phyloP scores from a whole-genome alignment of 2,329 filamentous ascomycete species.

The Talaromyces sp. region DNA sequence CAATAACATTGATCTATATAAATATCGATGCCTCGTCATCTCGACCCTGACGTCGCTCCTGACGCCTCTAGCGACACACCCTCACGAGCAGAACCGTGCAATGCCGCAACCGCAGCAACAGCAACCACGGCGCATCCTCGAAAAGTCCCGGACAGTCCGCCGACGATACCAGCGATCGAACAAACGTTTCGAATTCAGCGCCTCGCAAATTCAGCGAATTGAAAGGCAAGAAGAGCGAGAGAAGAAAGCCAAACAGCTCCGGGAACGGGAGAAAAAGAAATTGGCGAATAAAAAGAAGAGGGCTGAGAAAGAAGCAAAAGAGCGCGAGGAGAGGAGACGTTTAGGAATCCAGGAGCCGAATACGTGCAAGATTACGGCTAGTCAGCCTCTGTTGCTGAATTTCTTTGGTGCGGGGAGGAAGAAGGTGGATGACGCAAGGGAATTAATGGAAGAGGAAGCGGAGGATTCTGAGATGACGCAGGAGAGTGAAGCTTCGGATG shows the following conservation, averaged over 20 bases:
- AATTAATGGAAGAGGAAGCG: background rate
- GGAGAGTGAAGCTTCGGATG: background rate
- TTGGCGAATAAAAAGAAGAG: conserved; percentile 35
- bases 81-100: conserved; percentile 13
- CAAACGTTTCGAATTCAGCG: conserved; percentile 34
- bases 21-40: conserved; percentile 15
- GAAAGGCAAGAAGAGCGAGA: conserved; percentile 43
- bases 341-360: conserved; percentile 32
- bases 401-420: conserved; percentile 26
- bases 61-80: conserved; percentile 11
- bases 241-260: conserved; percentile 37
- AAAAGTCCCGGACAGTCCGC: conserved; percentile 38
- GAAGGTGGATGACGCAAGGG: background rate
- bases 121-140: conserved; percentile 31
- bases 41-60: conserved; percentile 7
- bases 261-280: conserved; percentile 34
- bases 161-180: conserved; percentile 39
- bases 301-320: conserved; percentile 33
- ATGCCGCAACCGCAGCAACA: conserved; percentile 23
- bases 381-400: conserved; percentile 33
- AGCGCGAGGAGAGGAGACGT: conserved; percentile 32
- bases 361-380: conserved; percentile 29
- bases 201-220: conserved; percentile 34
- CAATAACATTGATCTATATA: background rate
- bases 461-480: background rate